A percentile compares a stretch with the other conserved stretches of the same genome.
These are phyloP conservation scores for Edaphochlamys debaryana DNA, from an alignment of 139 green algal genomes.

Conservation along the genomic window DNA sequence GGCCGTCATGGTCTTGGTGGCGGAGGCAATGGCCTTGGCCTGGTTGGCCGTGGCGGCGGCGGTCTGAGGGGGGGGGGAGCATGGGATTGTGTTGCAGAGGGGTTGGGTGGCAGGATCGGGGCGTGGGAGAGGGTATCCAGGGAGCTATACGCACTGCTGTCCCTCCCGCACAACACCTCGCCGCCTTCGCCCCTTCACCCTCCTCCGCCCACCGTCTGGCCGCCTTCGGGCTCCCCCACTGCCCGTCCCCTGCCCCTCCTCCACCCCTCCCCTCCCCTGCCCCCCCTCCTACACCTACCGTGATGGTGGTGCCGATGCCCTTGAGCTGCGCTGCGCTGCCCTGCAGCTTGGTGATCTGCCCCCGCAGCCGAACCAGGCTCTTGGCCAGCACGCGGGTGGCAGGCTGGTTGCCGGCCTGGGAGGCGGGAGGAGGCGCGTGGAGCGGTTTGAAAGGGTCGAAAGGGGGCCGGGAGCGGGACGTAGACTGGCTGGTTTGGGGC, in stretches of 20 bases:
- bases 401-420: background rate
- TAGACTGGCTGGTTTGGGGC: too few species aligned
- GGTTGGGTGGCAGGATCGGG: background rate
- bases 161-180: too few species aligned
- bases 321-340: slow-evolving; percentile 63
- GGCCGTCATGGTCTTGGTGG: slow-evolving; percentile 71
- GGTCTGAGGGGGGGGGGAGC: too few species aligned
- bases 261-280: background rate
- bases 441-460: background rate
- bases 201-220: too few species aligned
- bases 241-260: background rate
- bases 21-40: slow-evolving; percentile 60
- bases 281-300: slow-evolving; percentile 54
- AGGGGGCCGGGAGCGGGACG: background rate
- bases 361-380: slow-evolving; percentile 65
- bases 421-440: background rate
- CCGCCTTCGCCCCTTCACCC: too few species aligned
- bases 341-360: slow-evolving; percentile 68
- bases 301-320: slow-evolving; percentile 68
- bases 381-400: slow-evolving; percentile 64
- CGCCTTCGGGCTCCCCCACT: too few species aligned
- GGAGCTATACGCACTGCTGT: too few species aligned
- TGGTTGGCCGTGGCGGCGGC: slow-evolving; percentile 69
- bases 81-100: too few species aligned
- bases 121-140: background rate